Evolutionary conservation across 2,329 filamentous ascomycete species (phyloP).

Genomic region (Fusarium sp.): DNA sequence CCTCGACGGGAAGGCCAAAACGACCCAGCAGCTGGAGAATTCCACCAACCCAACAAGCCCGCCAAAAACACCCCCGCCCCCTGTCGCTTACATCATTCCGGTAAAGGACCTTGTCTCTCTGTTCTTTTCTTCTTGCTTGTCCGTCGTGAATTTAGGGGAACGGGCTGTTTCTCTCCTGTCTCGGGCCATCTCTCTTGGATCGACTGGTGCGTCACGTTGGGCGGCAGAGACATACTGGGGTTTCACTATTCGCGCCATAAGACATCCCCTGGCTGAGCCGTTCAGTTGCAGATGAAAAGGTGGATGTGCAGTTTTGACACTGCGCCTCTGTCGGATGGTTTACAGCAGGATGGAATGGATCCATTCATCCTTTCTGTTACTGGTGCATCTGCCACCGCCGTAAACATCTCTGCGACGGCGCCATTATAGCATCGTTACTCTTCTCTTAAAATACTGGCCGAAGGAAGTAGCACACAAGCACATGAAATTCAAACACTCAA

Average conservation of each 20-base stretch:
- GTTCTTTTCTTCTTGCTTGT: not conserved
- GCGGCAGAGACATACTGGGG: conserved; percentile 10
- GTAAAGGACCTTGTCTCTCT: not conserved
- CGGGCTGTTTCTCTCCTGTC: conserved; percentile 2
- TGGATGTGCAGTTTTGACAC: not conserved
- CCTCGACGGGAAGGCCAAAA: conserved; percentile 7
- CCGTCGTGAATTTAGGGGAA: not conserved
- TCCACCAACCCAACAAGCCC: not conserved
- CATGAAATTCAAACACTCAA: not conserved
- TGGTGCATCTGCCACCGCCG: not conserved
- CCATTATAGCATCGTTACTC: not conserved
- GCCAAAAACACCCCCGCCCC: not conserved
- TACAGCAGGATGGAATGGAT: not conserved
- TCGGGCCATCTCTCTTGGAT: conserved; percentile 5
- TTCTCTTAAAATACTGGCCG: not conserved
- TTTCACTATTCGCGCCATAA: conserved; percentile 14
- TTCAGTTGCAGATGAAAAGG: conserved; percentile 1
- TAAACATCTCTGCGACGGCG: conserved; percentile 1
- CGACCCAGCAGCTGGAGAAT: not conserved
- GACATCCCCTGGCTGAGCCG: conserved; percentile 3
- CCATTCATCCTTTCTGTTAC: not conserved
- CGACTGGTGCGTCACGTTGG: conserved; percentile 9
- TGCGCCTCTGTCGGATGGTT: conserved; percentile 1
- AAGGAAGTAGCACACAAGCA: not conserved
- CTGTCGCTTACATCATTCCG: conserved; percentile 5